Base-by-base conservation (phyloP, 176 grass and related monocot species). In the Phoenix roebelenii region DNA sequence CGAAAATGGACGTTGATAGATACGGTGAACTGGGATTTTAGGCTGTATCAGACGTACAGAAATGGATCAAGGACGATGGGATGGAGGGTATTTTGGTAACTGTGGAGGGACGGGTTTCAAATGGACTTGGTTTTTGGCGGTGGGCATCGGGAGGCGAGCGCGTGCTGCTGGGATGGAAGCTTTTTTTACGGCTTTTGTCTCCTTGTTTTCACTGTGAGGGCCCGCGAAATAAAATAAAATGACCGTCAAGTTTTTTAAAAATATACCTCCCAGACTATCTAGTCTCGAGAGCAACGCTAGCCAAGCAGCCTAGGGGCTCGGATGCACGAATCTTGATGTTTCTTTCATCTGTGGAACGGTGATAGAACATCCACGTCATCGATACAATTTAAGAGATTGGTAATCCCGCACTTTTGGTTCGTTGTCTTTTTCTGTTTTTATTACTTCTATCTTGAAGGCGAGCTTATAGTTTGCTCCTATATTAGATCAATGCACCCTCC, bases 71-170 rank as follows among this genome's bases (percentile, higher is more conserved):
- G 6, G 18, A 23, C 0, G 22, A 57, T 57, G 9, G 6, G 10
- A 58, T 18, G 22, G 15, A 7, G 15, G 14, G 35, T 39, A 39
- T 39, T 39, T 39, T 39, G 35, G 35, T 39, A 39, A 39, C 9
- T 12, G 35, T 12, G 35, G 9, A 35, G 7, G 30, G 35, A 39
- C 10, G 35, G 9, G 9, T 95, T 89, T 64, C 75, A 88, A 80
- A 52, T 61, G 35, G 0, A 1, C 9, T 12, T 7, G 35, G 35
- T 12, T 12, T 39, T 39, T 2, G 35, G 35, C 10, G 35, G 7
- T 10, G 7, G 49, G 71, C 68, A 86, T 69, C 39, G 83, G 71
- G 67, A 76, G 51, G 18, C 50, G 80, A 55, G 80, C 80, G 68
- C 15, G 61, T 74, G 5, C 28, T 30, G 61, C 29, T 50, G 28